These are phyloP conservation scores for Calophaca sinica DNA, from an alignment of 306 rosid genomes.

Conservation along the genomic window DNA sequence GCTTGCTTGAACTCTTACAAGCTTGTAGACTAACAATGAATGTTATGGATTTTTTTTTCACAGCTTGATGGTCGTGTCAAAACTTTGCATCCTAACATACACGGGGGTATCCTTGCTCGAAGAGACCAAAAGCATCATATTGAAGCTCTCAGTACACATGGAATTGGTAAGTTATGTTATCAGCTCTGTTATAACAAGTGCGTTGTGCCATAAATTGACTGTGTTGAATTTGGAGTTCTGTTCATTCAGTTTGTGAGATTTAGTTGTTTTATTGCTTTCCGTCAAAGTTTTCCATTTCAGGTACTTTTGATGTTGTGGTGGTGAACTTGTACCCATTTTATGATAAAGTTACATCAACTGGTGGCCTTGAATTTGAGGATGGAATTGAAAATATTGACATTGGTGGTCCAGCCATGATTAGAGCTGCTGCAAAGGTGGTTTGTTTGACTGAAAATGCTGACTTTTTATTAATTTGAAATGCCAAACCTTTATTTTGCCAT, in stretches of 20 bases:
- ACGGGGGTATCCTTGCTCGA: conserved; percentile 96
- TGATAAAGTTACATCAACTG: conserved; percentile 77
- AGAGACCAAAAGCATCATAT: conserved; percentile 89
- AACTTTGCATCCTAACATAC: conserved; percentile 89
- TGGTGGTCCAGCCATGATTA: conserved; percentile 96
- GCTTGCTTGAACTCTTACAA: background rate
- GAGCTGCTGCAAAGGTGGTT: conserved; percentile 96
- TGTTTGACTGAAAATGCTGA: background rate
- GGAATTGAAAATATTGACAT: conserved; percentile 97
- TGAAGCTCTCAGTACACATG: conserved; percentile 81
- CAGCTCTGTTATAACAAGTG: background rate
- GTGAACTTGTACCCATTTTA: conserved; percentile 94
- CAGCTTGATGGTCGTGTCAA: conserved; percentile 98
- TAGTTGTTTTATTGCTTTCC: conserved; percentile 3
- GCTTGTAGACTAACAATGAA: conserved; percentile 27
- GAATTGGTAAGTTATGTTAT: conserved; percentile 72
- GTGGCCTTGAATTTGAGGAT: conserved; percentile 79
- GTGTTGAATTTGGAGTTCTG: too few species aligned
- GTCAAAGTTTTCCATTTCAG: conserved; percentile 51
- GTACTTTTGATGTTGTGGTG: conserved; percentile 92
- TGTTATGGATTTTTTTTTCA: conserved; percentile 41
- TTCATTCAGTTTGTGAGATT: conserved; percentile 20
- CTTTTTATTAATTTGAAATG: background rate
- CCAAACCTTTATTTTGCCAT: conserved; percentile 14
- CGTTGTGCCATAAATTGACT: too few species aligned